phyloP scores from a whole-genome alignment of 2,329 filamentous ascomycete species.

The Cercospora sp. region DNA sequence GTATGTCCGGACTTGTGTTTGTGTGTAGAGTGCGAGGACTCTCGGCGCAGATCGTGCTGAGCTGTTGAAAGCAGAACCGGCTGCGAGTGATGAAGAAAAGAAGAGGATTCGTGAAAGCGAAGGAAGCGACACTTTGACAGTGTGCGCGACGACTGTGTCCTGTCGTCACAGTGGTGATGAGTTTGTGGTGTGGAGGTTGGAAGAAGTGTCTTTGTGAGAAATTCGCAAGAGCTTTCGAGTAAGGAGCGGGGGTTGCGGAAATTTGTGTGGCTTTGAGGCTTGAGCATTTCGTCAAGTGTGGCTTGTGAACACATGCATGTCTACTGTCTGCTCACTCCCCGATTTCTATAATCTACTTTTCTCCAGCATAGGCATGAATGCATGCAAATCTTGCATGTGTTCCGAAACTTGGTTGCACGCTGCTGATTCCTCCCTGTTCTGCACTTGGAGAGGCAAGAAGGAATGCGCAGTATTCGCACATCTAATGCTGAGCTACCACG shows the following conservation, averaged over 20 bases:
- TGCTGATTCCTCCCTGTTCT: neutral
- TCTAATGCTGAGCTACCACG: slow-evolving; percentile 56
- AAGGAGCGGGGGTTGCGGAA: slow-evolving; percentile 1
- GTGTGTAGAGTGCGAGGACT: slow-evolving; percentile 20
- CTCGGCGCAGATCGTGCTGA: slow-evolving; percentile 21
- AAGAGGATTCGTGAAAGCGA: slow-evolving; percentile 31
- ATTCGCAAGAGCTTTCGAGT: slow-evolving; percentile 3
- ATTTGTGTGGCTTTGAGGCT: neutral
- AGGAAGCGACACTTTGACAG: slow-evolving; percentile 33
- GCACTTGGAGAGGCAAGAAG: neutral
- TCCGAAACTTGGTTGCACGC: neutral
- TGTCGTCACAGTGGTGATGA: slow-evolving; percentile 28
- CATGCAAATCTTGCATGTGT: neutral
- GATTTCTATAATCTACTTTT: neutral
- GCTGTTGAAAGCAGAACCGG: slow-evolving; percentile 38
- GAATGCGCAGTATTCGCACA: neutral
- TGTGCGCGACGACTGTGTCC: slow-evolving; percentile 34
- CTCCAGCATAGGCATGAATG: too few relatives aligned
- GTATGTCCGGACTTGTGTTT: slow-evolving; percentile 49
- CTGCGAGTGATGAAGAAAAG: slow-evolving; percentile 34
- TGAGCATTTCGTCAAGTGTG: neutral
- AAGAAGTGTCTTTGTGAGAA: neutral
- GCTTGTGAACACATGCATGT: neutral
- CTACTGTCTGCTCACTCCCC: neutral
- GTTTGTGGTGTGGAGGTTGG: neutral